Conservation (phyloP, 768 basidiomycete genomes). For the button mushroom (Agaricus bisporus) region DNA sequence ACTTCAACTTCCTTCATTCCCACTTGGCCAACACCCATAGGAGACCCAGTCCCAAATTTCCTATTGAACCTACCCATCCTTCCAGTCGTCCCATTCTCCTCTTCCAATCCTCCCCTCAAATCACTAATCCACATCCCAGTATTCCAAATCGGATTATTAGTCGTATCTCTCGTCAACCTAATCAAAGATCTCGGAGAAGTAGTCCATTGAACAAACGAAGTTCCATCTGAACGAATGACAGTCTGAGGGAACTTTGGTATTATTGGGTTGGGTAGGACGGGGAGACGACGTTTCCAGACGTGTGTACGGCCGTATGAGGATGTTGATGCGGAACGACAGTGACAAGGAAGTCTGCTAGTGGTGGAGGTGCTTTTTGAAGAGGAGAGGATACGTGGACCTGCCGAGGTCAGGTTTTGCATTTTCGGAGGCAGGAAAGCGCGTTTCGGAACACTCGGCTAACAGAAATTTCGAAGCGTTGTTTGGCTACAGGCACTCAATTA, state of each 20-base stretch:
- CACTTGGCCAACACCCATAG: too few relatives aligned
- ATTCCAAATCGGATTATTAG: conserved; percentile 87
- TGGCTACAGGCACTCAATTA: not conserved
- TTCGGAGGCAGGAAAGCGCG: too few relatives aligned
- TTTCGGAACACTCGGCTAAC: not conserved
- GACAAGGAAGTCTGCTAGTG: not conserved
- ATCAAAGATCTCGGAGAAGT: conserved; percentile 79
- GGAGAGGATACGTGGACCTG: not conserved
- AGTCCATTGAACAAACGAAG: conserved; percentile 82
- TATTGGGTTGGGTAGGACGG: conserved; percentile 72
- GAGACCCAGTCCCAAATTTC: conserved; percentile 40
- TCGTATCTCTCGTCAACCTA: conserved; percentile 79
- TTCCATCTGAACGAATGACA: conserved; percentile 84
- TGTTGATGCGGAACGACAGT: conserved; percentile 40
- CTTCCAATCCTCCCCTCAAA: conserved; percentile 39
- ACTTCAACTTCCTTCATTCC: not conserved
- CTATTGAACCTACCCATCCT: conserved; percentile 77
- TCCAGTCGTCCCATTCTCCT: conserved; percentile 68
- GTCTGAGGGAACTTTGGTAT: conserved; percentile 84
- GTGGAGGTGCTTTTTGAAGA: not conserved
- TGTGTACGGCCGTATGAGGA: conserved; percentile 84
- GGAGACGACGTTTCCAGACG: conserved; percentile 66
- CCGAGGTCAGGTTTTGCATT: too few relatives aligned
- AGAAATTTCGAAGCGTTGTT: conserved; percentile 2
- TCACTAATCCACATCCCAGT: conserved; percentile 46